phyloP scores from a whole-genome alignment of 1,284 basidiomycete species.

The Trametes sp. region DNA sequence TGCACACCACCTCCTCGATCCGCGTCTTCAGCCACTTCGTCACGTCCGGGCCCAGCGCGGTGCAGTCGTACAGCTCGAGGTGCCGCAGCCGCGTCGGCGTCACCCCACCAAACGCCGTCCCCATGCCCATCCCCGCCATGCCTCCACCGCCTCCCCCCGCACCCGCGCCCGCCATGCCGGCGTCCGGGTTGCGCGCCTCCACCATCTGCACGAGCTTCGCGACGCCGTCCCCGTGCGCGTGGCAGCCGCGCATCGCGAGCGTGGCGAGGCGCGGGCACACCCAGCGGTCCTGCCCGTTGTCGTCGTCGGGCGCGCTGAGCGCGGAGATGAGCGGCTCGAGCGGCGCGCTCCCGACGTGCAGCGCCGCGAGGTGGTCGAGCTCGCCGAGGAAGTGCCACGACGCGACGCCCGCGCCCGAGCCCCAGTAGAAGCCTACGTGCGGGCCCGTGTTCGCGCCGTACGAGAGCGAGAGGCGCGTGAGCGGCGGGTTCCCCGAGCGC shows the following conservation, averaged over 20 bases:
- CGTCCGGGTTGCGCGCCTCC: conserved; percentile 69
- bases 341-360: conserved; percentile 67
- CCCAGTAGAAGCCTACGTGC: conserved; percentile 52
- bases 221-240: conserved; percentile 66
- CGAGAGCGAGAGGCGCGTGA: conserved; percentile 64
- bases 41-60: conserved; percentile 67
- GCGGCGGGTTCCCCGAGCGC: conserved; percentile 61
- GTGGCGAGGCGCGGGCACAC: conserved; percentile 63
- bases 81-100: conserved; percentile 56
- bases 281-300: conserved; percentile 58
- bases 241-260: conserved; percentile 66
- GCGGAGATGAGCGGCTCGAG: conserved; percentile 66
- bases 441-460: conserved; percentile 52
- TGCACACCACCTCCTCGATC: conserved; percentile 65
- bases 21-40: conserved; percentile 66
- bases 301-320: conserved; percentile 65
- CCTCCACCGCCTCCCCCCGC: conserved; percentile 49
- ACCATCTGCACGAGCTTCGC: conserved; percentile 72
- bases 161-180: conserved; percentile 20
- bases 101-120: conserved; percentile 33
- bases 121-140: conserved; percentile 25
- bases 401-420: conserved; percentile 49
- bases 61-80: conserved; percentile 71
- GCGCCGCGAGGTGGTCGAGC: conserved; percentile 55
- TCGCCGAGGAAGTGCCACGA: conserved; percentile 59